phyloP scores from a whole-genome alignment of 495 filamentous ascomycete genomes.

The Talaromyces ruber region DNA sequence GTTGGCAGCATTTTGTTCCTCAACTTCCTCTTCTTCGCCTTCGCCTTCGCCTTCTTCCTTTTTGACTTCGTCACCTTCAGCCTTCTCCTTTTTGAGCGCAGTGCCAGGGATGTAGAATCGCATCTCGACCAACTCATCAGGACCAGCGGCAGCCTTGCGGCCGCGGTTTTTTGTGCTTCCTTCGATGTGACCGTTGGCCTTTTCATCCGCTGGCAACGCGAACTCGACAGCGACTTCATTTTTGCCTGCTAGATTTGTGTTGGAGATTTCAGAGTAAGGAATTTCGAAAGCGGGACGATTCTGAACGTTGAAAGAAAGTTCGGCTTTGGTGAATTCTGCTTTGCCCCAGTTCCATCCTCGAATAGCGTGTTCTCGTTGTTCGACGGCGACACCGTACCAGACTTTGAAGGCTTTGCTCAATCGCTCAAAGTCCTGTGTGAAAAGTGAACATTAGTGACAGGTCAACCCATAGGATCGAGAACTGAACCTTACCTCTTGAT shows the following conservation, averaged over 20 bases:
- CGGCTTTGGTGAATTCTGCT: conserved; percentile 89
- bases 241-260: conserved; percentile 94
- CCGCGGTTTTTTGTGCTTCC: conserved; percentile 73
- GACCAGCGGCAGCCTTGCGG: conserved; percentile 78
- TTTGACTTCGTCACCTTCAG: conserved; percentile 60
- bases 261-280: conserved; percentile 94
- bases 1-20: conserved; percentile 86
- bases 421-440: conserved; percentile 75
- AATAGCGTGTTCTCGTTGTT: conserved; percentile 85
- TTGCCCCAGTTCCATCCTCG: conserved; percentile 99
- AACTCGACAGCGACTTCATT: conserved; percentile 98
- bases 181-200: conserved; percentile 56
- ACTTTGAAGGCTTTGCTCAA: conserved; percentile 85
- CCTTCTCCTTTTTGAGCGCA: conserved; percentile 73
- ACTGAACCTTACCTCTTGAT: conserved; percentile 62
- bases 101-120: conserved; percentile 96
- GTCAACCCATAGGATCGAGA: neutral
- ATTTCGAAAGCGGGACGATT: conserved; percentile 97
- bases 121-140: conserved; percentile 95
- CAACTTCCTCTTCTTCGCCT: conserved; percentile 56
- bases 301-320: conserved; percentile 92
- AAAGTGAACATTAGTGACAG: neutral
- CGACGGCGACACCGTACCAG: conserved; percentile 90
- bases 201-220: conserved; percentile 55
- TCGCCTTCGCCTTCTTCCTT: conserved; percentile 61